Evolutionary conservation across 192 early-diverging fungal species (phyloP), one percentile per base, ranked within the genome.

Genomic region (Oehlia diaphana): DNA sequence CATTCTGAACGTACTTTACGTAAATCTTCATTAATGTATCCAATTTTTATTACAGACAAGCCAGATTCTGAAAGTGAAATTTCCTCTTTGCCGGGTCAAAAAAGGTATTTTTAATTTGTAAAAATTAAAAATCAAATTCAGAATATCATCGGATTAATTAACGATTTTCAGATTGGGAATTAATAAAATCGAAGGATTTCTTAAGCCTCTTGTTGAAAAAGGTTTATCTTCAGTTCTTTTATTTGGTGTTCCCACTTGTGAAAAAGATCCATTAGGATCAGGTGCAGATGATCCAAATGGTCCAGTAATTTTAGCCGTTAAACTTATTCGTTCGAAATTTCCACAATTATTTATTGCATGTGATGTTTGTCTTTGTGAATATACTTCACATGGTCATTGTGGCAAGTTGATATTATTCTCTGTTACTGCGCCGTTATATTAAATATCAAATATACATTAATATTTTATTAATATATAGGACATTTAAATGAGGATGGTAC

Each of bases 291-390:
- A 92, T 80, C 90, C 92, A 47, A 81, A 92, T 10, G 92, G 93
- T 16, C 96, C 96, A 2, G 94, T 96, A 31, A 94, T 99, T 67
- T 89, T 87, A 63, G 94, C 96, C 21, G 88, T 98, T 82, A 86
- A 90, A 69, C 80, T 95, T 19, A 85, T 99, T 81, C 91, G 94
- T 69, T 78, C 84, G 23, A 84, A 84, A 49, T 99, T 94, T 85
- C 95, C 98, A 0, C 76, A 85, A 7, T 84, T 99, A 16, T 89
- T 95, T 42, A 89, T 99, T 42, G 95, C 93, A 47, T 96, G 95
- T 84, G 98, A 99, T 86, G 91, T 99, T 16, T 99, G 98, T 80
- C 87, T 99, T 4, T 99, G 98, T 86, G 96, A 93, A 63, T 99
- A 96, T 88, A 98, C 98, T 1, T 87, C 85, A 42, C 98, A 99